phyloP scores from a whole-genome alignment of 1,139 yeast genomes.

The Hansenula sp. region DNA sequence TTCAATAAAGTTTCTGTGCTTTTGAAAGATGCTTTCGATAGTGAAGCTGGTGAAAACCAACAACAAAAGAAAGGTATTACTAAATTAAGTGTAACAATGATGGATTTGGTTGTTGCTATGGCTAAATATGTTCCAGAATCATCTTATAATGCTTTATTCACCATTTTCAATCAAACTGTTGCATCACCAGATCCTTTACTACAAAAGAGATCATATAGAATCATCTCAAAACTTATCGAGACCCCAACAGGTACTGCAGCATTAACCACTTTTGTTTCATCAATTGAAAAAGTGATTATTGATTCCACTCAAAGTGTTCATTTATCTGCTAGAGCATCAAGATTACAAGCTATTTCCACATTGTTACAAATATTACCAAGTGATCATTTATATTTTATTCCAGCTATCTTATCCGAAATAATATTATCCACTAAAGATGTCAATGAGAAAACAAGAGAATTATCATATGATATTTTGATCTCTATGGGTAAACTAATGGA shows the following conservation, averaged over 20 bases:
- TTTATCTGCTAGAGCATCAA: slow-evolving; percentile 74
- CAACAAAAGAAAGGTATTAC: slow-evolving; percentile 33
- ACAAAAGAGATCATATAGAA: slow-evolving; percentile 89
- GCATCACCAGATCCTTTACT: slow-evolving; percentile 56
- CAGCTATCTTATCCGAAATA: slow-evolving; percentile 79
- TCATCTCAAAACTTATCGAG: slow-evolving; percentile 66
- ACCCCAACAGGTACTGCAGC: slow-evolving; percentile 59
- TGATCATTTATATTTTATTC: slow-evolving; percentile 68
- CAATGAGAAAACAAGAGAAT: slow-evolving; percentile 85
- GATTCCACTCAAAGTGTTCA: slow-evolving; percentile 58
- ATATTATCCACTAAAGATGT: slow-evolving; percentile 90
- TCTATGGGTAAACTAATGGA: slow-evolving; percentile 77
- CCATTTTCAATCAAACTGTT: slow-evolving; percentile 73
- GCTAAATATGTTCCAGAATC: slow-evolving; percentile 72
- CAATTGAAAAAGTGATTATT: slow-evolving; percentile 58
- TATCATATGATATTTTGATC: slow-evolving; percentile 71
- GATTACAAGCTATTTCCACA: slow-evolving; percentile 63
- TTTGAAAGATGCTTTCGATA: slow-evolving; percentile 70
- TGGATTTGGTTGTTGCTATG: slow-evolving; percentile 88
- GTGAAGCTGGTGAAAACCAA: slow-evolving; percentile 36
- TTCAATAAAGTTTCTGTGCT: slow-evolving; percentile 84
- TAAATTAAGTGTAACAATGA: slow-evolving; percentile 73
- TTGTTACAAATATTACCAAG: slow-evolving; percentile 59
- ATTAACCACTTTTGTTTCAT: slow-evolving; percentile 43
- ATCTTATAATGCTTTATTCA: slow-evolving; percentile 68